These are phyloP conservation scores for Trypanosoma boissoni DNA, from an alignment of 208 protist species.

Conservation along the genomic window DNA sequence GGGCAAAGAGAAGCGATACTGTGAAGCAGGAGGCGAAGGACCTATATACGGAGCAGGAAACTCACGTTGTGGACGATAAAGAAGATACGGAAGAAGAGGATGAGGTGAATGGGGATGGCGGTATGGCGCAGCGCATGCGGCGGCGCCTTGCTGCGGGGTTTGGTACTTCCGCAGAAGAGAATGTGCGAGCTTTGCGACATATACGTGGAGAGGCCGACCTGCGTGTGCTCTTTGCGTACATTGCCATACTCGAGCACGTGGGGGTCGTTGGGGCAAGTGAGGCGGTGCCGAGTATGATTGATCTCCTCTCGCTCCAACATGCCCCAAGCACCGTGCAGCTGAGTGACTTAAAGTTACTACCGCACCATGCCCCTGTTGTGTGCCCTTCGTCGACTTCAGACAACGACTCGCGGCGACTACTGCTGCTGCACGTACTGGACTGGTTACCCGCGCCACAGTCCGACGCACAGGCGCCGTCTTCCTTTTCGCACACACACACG, in stretches of 20 bases:
- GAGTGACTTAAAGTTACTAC: slow-evolving; percentile 14
- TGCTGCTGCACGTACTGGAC: slow-evolving; percentile 62
- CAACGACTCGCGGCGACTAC: slow-evolving; percentile 39
- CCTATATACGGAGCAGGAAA: no score
- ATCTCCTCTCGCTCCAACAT: slow-evolving; percentile 35
- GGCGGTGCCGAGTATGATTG: slow-evolving; percentile 55
- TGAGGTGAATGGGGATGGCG: slow-evolving; percentile 7
- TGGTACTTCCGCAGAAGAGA: slow-evolving; percentile 47
- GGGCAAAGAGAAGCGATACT: no score
- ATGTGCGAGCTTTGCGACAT: slow-evolving; percentile 37
- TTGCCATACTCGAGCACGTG: slow-evolving; percentile 54
- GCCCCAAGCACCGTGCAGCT: slow-evolving; percentile 19
- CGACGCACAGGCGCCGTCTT: no score
- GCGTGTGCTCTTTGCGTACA: slow-evolving; percentile 45
- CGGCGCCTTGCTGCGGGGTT: slow-evolving; percentile 62
- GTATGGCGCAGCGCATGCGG: slow-evolving; percentile 65
- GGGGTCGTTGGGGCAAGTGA: slow-evolving; percentile 40
- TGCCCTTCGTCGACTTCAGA: slow-evolving; percentile 20
- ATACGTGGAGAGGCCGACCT: slow-evolving; percentile 29
- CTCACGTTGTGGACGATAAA: no score
- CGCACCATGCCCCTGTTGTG: slow-evolving; percentile 19
- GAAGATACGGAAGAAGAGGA: no score
- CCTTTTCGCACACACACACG: no score
- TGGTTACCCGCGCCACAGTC: slow-evolving; percentile 52
- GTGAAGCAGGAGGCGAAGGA: no score